These are phyloP conservation scores for Gyrodon lividus DNA, from an alignment of 768 basidiomycete genomes.

Conservation along the genomic window DNA sequence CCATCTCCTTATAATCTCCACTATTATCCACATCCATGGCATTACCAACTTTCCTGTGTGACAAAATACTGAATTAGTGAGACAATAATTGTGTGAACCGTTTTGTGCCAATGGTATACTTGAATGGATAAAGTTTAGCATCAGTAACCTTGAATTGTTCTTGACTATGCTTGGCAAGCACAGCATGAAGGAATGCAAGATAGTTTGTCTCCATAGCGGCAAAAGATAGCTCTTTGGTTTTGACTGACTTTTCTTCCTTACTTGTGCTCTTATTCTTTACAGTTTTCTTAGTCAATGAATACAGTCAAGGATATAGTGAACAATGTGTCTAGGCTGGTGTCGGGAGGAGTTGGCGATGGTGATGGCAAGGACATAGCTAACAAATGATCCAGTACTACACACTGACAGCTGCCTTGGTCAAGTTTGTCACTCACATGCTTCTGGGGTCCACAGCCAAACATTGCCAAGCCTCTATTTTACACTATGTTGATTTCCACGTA, in stretches of 20 bases:
- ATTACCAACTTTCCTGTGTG: not conserved
- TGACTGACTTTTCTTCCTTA: constrained; percentile 6
- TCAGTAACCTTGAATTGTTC: constrained; percentile 20
- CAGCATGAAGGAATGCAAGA: constrained; percentile 3
- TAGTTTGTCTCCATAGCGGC: not conserved
- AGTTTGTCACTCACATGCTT: not conserved
- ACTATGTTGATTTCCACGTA: too few species aligned
- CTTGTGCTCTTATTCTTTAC: too few species aligned
- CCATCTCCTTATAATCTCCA: constrained; percentile 15
- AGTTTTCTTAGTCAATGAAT: too few species aligned
- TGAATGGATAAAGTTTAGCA: constrained; percentile 13
- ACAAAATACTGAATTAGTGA: not conserved
- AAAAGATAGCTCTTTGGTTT: constrained; percentile 6
- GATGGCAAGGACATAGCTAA: too few species aligned
- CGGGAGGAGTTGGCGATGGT: too few species aligned
- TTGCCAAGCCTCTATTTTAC: not conserved
- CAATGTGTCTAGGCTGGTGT: too few species aligned
- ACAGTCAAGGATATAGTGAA: too few species aligned
- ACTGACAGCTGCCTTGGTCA: too few species aligned
- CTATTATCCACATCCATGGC: constrained; percentile 12
- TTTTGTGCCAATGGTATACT: constrained; percentile 8
- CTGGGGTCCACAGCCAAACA: not conserved
- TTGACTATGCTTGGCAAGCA: constrained; percentile 12
- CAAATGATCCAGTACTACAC: too few species aligned
- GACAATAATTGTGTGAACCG: constrained; percentile 1